Conservation (phyloP, 2,329 filamentous ascomycete genomes). For the Fusarium hostae region DNA sequence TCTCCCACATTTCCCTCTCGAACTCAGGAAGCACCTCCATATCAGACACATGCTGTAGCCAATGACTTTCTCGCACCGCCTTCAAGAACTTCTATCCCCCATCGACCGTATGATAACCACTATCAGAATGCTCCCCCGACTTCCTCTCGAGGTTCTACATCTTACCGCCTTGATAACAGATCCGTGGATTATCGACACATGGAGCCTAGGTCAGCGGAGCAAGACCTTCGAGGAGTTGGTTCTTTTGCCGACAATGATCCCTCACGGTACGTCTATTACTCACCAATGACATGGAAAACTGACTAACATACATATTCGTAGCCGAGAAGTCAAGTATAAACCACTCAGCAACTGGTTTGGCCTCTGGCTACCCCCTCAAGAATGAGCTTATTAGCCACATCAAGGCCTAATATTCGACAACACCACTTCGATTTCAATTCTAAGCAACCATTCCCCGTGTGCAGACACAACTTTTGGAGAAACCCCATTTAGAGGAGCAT, state of each 20-base stretch:
- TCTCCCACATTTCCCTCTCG: slow-evolving; percentile 39
- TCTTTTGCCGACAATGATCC: slow-evolving; percentile 38
- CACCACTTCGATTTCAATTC: neutral
- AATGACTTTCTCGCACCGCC: slow-evolving; percentile 33
- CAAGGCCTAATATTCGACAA: neutral
- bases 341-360: slow-evolving; percentile 45
- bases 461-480: neutral
- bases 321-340: slow-evolving; percentile 43
- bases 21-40: slow-evolving; percentile 13
- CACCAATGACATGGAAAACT: too few species aligned
- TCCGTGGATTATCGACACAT: slow-evolving; percentile 26
- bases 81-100: slow-evolving; percentile 15
- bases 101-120: neutral
- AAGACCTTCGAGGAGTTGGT: slow-evolving; percentile 41
- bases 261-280: slow-evolving; percentile 19
- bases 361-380: slow-evolving; percentile 42
- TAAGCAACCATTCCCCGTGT: neutral
- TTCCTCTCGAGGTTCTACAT: slow-evolving; percentile 27
- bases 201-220: slow-evolving; percentile 24
- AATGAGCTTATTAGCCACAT: neutral
- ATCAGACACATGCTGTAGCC: slow-evolving; percentile 19
- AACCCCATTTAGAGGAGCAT: neutral
- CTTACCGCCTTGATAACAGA: slow-evolving; percentile 20
- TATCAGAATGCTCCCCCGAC: neutral
- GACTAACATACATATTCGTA: slow-evolving; percentile 13